Evolutionary conservation across 2,329 filamentous ascomycete species (phyloP).

Genomic region (Ceratocystis ficicola): DNA sequence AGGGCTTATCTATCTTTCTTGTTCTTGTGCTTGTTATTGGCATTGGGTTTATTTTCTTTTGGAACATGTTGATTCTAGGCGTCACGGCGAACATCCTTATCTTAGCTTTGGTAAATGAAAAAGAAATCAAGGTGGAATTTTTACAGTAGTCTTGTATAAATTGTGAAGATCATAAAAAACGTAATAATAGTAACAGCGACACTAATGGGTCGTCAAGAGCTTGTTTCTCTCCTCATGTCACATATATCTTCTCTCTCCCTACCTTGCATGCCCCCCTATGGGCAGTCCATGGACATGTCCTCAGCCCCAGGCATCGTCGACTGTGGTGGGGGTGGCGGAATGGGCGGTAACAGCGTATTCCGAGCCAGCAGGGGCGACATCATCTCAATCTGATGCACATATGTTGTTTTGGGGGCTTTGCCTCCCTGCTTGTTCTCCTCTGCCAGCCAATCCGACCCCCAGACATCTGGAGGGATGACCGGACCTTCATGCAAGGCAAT

Average conservation of each 20-base stretch:
- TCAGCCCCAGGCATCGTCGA: slow-evolving; percentile 13
- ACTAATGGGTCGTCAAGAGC: background rate
- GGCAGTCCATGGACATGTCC: slow-evolving; percentile 15
- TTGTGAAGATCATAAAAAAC: background rate
- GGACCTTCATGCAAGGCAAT: slow-evolving; percentile 46
- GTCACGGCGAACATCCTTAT: slow-evolving; percentile 20
- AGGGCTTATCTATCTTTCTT: slow-evolving; percentile 6
- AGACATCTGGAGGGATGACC: slow-evolving; percentile 44
- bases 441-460: slow-evolving; percentile 42
- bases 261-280: slow-evolving; percentile 7
- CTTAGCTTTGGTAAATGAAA: slow-evolving; percentile 15
- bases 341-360: slow-evolving; percentile 22
- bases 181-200: background rate
- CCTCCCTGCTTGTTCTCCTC: slow-evolving; percentile 30
- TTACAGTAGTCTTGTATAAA: slow-evolving; percentile 2
- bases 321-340: slow-evolving; percentile 19
- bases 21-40: slow-evolving; percentile 19
- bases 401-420: slow-evolving; percentile 22
- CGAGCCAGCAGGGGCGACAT: slow-evolving; percentile 32
- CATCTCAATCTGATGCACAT: slow-evolving; percentile 30
- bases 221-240: background rate
- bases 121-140: slow-evolving; percentile 8
- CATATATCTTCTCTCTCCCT: background rate
- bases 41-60: slow-evolving; percentile 16
- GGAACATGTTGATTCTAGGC: slow-evolving; percentile 19